Evolutionary conservation across 192 early-diverging fungal genomes (phyloP).

Genomic region (Umbelopsis ramanniana): DNA sequence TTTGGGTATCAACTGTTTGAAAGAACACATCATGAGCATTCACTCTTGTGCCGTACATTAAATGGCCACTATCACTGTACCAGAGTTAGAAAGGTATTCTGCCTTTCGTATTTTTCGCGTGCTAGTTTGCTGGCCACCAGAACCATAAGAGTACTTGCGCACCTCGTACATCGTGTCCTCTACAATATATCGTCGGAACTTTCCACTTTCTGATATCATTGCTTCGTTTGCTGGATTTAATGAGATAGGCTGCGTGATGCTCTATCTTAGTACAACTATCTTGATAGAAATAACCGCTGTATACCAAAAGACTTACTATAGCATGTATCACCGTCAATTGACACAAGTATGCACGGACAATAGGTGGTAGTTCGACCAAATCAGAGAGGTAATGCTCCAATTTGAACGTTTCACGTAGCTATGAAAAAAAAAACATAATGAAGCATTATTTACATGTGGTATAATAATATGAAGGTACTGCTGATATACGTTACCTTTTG

Average conservation of each 20-base stretch:
- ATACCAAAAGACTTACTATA: constrained; percentile 42
- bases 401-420: constrained; percentile 57
- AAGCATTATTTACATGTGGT: too few relatives aligned
- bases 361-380: constrained; percentile 71
- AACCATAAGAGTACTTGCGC: constrained; percentile 38
- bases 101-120: constrained; percentile 23
- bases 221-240: constrained; percentile 10
- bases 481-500: constrained; percentile 22
- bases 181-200: constrained; percentile 32
- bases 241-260: constrained; percentile 36
- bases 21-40: not conserved
- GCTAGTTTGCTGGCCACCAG: constrained; percentile 25
- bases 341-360: constrained; percentile 70
- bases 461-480: not conserved
- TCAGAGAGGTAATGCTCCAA: constrained; percentile 81
- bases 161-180: constrained; percentile 33
- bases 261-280: not conserved
- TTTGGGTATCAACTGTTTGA: not conserved
- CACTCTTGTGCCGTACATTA: not conserved
- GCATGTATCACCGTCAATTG: constrained; percentile 59
- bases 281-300: not conserved
- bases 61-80: constrained; percentile 21
- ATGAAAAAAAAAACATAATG: not conserved
- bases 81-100: constrained; percentile 18
- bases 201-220: constrained; percentile 15